phyloP scores from a whole-genome alignment of 164 flowering plant genomes.

The Nelumbo lutea region DNA sequence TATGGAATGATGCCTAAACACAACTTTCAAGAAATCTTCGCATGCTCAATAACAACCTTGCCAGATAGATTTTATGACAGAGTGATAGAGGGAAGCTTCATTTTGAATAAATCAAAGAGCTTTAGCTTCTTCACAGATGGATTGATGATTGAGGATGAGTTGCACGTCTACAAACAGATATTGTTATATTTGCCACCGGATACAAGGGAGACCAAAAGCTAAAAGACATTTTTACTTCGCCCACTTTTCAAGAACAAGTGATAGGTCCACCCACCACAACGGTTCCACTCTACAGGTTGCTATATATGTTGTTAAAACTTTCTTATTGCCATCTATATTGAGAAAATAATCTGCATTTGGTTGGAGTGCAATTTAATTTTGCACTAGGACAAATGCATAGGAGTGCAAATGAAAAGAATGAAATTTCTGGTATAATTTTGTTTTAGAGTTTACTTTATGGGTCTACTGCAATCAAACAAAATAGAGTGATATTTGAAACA shows the following conservation, averaged over 20 bases:
- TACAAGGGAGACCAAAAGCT: slow-evolving; percentile 41
- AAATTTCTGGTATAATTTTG: too few relatives aligned
- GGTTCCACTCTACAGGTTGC: slow-evolving; percentile 39
- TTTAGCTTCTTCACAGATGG: slow-evolving; percentile 34
- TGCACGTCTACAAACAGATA: slow-evolving; percentile 23
- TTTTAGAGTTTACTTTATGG: too few relatives aligned
- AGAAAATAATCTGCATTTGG: too few relatives aligned
- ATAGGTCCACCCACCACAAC: slow-evolving; percentile 17
- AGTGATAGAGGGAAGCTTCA: slow-evolving; percentile 35
- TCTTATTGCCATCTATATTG: too few relatives aligned
- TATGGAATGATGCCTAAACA: slow-evolving; percentile 33
- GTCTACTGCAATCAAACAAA: too few relatives aligned
- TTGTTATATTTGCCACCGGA: slow-evolving; percentile 51
- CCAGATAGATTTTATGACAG: slow-evolving; percentile 27
- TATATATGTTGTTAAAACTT: too few relatives aligned
- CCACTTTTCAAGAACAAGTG: slow-evolving; percentile 27
- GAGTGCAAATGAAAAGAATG: too few relatives aligned
- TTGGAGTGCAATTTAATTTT: too few relatives aligned
- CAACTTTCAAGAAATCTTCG: slow-evolving; percentile 18
- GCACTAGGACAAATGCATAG: too few relatives aligned
- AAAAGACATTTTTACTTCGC: slow-evolving; percentile 29
- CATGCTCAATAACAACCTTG: slow-evolving; percentile 25
- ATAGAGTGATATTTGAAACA: too few relatives aligned
- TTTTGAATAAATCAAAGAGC: slow-evolving; percentile 27
- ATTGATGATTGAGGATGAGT: slow-evolving; percentile 19